Evolutionary conservation across 306 rosid species (phyloP), one percentile per base, ranked within the genome.

Genomic region (Rosa rugosa): DNA sequence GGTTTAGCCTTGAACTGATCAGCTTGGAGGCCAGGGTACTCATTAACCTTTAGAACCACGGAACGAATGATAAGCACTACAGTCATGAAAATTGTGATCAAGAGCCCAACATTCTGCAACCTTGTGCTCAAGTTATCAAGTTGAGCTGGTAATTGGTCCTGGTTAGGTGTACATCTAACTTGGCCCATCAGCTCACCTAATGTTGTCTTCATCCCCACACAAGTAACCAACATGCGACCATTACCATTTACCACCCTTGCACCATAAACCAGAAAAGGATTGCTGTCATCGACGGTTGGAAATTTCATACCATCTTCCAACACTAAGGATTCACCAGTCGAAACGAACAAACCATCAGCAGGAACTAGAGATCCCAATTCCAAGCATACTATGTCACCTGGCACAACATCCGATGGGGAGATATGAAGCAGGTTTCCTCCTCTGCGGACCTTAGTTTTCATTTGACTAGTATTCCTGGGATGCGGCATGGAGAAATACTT

Each of bases 201-300:
- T 40, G 18, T 11, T 1, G 85, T 82, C 56, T 36, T 27, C 11
- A 23, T n/a, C 17, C 81, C 85, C 69, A 72, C 75, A 10, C 75
- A 50, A n/a, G 85, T 72, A 4, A 82, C 81, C 11, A 77, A 13
- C 85, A 82, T 77, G 14, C 12, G 54, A 65, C 81, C 85, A 6
- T 9, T n/a, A 14, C 85, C 85, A 44, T n/a, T 40, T 36, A 36
- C 69, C 63, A 82, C 85, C 51, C 10, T 72, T 13, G 75, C 72
- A 57, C 81, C 85, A 77, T 72, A 12, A n/a, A 65, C 73, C 10
- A 82, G 18, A 77, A 23, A 82, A 2, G 79, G 85, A 23, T 50
- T 41, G 5, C 11, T 59, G 5, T 56, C 71, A 44, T 82, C 41
- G 23, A 53, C 14, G 14, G 18, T 63, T n/a, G 51, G 17, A 11